A percentile compares a stretch with the other conserved stretches of the same genome.
phyloP scores from a whole-genome alignment of 2,329 filamentous ascomycete genomes.

The Ophiocordyceps unilateralis region DNA sequence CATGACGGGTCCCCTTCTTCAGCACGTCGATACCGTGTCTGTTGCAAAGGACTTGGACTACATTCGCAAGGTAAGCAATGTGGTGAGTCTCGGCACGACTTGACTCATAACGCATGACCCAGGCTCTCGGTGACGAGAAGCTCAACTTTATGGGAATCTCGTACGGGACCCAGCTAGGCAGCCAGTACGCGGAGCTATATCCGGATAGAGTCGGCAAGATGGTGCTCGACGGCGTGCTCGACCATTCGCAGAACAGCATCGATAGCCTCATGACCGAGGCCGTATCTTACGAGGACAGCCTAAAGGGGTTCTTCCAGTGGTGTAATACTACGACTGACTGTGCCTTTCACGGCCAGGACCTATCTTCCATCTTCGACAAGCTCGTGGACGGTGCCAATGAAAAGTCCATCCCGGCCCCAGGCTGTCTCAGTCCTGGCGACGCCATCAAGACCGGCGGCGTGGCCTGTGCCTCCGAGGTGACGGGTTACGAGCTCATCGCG shows the following conservation, averaged over 20 bases:
- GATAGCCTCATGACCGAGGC: constrained; percentile 1
- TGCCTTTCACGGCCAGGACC: neutral
- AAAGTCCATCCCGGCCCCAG: neutral
- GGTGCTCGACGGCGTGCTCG: constrained; percentile 19
- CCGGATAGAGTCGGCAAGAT: constrained; percentile 24
- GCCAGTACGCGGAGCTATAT: constrained; percentile 22
- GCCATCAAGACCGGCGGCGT: neutral
- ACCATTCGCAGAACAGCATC: constrained; percentile 4
- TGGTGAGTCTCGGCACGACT: too few species aligned
- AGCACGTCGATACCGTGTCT: neutral
- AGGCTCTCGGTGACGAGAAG: constrained; percentile 1
- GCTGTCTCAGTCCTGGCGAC: too few species aligned
- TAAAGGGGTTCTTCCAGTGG: constrained; percentile 1
- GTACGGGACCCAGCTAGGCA: constrained; percentile 21
- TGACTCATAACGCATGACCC: neutral
- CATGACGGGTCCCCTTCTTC: neutral
- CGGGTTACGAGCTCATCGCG: neutral
- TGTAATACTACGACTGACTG: constrained; percentile 1
- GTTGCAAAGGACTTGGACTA: neutral
- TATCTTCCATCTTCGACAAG: neutral
- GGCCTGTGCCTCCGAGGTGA: neutral
- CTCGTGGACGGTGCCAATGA: neutral
- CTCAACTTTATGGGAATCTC: constrained; percentile 20
- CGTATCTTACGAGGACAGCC: constrained; percentile 1
- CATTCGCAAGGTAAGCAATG: constrained; percentile 1